Base-by-base conservation (phyloP, 2,329 filamentous ascomycete genomes). In the Juglanconis oblonga region DNA sequence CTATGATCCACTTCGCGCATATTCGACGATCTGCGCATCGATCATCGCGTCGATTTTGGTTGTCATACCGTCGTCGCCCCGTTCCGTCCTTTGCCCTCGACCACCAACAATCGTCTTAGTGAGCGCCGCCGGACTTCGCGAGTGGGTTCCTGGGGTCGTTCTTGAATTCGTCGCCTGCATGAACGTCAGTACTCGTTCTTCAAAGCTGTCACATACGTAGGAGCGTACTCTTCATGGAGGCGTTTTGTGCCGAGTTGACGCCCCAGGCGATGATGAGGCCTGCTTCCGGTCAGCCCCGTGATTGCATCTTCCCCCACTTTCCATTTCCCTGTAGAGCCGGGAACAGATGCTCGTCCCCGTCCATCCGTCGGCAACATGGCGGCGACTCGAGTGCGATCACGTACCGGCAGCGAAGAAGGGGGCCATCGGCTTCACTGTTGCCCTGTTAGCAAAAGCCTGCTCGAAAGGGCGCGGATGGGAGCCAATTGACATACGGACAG, bases 401-500 rank as follows among this genome's bases (percentile, higher is more conserved):
- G 74, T 95, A 97, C 94, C 92, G 76, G 94, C 94, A 78, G 85
- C 83, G 84, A 93, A 95, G 87, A 98, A 98, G 70, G 94, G 94
- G 77, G 86, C 87, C 88, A 96, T 88, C 71, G 94, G 92, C 84
- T 86, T 86, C 81, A 91, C 94, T 98, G 74, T 76, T 72, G 49
- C 62, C 66, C 59, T 65, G 64, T 71, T 64, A 72, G 71, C 70
- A 64, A 71, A 66, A 56, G 49, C 32, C 7, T 50, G 58, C 57
- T 47, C 62, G 55, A 54, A 52, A 49, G 51, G 58, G 38, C 51
- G 44, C 42, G 64, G 49, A 50, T 61, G 58, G 59, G 45, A 5
- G 45, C 45, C 68, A 70, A 77, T 80, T 76, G 73, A 87, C 90
- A 72, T 85, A 94, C 90, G 81, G 76, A 93, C 79, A 70, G 89